Evolutionary conservation across 257 asterid species (phyloP).

Genomic region (Phtheirospermum japonicum): DNA sequence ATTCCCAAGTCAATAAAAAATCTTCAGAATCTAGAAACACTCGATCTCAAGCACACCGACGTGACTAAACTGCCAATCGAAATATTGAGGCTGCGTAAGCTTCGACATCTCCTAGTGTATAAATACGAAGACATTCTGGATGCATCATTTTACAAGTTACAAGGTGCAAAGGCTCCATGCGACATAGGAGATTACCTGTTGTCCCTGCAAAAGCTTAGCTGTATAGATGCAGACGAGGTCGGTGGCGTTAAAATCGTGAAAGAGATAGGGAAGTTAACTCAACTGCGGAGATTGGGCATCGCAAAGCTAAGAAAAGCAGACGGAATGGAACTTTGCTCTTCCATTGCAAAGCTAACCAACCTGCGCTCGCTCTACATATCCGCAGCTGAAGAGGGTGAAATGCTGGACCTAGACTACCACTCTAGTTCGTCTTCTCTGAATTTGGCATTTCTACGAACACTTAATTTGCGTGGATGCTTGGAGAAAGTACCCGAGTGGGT

Average conservation of each 20-base stretch:
- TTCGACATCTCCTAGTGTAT: constrained; percentile 4
- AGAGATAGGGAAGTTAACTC: not conserved
- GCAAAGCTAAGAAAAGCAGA: not conserved
- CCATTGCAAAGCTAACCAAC: not conserved
- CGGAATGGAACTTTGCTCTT: not conserved
- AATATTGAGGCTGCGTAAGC: constrained; percentile 28
- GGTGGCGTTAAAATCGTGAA: not conserved
- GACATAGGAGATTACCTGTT: not conserved
- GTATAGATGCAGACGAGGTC: not conserved
- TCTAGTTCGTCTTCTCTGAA: not conserved
- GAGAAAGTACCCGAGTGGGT: not conserved
- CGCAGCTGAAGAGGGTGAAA: not conserved
- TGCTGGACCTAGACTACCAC: not conserved
- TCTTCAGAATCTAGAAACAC: not conserved
- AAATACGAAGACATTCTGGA: too few relatives aligned
- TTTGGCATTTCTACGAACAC: not conserved
- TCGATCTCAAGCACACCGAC: not conserved
- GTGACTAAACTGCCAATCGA: constrained; percentile 25
- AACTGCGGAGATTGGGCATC: not conserved
- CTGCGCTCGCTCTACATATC: not conserved
- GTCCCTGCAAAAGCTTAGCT: not conserved
- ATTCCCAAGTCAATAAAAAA: not conserved
- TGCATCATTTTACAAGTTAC: not conserved
- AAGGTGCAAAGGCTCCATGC: not conserved
- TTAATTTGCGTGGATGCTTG: not conserved